Conservation (phyloP, 345 rosid genomes). For the Euphorbia pulcherrima region DNA sequence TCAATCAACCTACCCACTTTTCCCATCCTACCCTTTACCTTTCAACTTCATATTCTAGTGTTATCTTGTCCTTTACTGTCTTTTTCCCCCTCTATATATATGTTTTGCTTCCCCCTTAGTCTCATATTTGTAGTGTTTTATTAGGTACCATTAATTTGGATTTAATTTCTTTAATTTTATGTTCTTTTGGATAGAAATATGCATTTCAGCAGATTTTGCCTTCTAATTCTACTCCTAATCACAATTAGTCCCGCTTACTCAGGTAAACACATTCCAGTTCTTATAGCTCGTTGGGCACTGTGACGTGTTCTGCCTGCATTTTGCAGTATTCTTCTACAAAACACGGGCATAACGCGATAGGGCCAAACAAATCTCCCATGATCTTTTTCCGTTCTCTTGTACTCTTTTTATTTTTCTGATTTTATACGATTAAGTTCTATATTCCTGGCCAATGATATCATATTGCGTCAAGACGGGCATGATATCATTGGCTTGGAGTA, state of each 20-base stretch:
- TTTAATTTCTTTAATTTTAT: constrained; percentile 3
- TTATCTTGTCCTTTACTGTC: constrained; percentile 5
- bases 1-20: constrained; percentile 17
- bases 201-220: constrained; percentile 12
- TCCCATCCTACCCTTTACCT: constrained; percentile 22
- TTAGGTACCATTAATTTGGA: not conserved
- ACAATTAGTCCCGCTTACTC: constrained; percentile 36
- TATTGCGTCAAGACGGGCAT: too few relatives aligned
- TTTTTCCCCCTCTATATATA: not conserved
- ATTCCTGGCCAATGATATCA: too few relatives aligned
- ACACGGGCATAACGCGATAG: too few relatives aligned
- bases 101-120: constrained; percentile 4
- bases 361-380: too few relatives aligned
- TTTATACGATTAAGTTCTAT: too few relatives aligned
- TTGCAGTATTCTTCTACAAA: too few relatives aligned
- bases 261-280: constrained; percentile 25
- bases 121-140: constrained; percentile 6
- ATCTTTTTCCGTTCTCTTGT: too few relatives aligned
- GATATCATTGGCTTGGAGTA: too few relatives aligned
- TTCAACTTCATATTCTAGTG: constrained; percentile 13
- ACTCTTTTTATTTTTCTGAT: not conserved
- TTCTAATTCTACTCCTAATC: constrained; percentile 33
- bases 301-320: too few relatives aligned
- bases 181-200: constrained; percentile 27
- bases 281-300: too few relatives aligned